Evolutionary conservation across 1,139 yeast genomes (phyloP), one percentile per base, ranked within the genome.

Genomic region (Suhomyces terraborum): DNA sequence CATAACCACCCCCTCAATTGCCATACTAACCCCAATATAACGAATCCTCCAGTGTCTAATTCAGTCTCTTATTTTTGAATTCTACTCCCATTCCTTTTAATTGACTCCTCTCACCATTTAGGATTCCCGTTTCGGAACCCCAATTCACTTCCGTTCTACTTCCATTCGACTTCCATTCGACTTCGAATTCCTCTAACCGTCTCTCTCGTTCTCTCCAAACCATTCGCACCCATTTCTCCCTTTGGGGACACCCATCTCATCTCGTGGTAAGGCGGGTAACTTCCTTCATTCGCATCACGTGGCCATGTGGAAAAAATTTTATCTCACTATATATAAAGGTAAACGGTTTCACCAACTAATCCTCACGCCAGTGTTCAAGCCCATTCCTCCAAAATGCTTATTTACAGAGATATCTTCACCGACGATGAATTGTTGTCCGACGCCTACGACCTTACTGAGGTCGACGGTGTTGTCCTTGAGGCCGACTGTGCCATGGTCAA

Each of bases 351-450:
- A 18, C 24, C 23, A n/a, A 19, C 32, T 12, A n/a, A n/a, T 20
- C 24, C n/a, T 13, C 22, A 19, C 22, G 23, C 32, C 32, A 30
- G 32, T 30, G 32, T 30, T 30, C 32, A 30, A 29, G 32, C 25
- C 32, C n/a, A n/a, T n/a, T n/a, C n/a, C n/a, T n/a, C 29, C 45
- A 63, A 48, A 40, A 73, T 73, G 78, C 62, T 69, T 64, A 72
- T 73, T 58, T 73, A 49, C 69, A 61, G 64, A 38, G 98, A 93
- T 77, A 74, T 89, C 69, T 68, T 93, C 73, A 83, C 97, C 56
- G 88, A 85, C 64, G 98, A 93, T 79, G 98, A 93, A 79, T 79
- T 93, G 70, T 79, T 91, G 74, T 93, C 98, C 58, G 98, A 91
- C 68, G 98, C 98, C 63, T 94, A 89, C 81, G 95, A 87, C 72